Percentiles rank a stretch among this genome's conserved stretches.
These are phyloP conservation scores for Leptographium wingfieldii DNA, from an alignment of 2,329 filamentous ascomycete genomes.

Conservation along the genomic window DNA sequence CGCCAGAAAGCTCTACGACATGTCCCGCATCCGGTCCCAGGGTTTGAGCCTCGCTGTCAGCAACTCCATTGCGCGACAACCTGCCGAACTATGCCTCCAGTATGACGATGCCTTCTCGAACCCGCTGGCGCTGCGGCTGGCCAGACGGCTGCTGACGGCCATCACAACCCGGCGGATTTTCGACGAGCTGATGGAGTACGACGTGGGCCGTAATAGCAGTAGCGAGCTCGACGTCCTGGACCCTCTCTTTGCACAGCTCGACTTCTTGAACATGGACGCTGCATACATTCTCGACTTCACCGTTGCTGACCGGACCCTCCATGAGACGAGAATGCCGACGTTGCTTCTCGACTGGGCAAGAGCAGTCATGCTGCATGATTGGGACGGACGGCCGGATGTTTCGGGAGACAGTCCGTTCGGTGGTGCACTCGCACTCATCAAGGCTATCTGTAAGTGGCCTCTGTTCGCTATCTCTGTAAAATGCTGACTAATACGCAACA, in stretches of 20 bases:
- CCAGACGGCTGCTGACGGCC: conserved; percentile 44
- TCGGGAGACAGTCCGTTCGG: conserved; percentile 59
- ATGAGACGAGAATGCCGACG: conserved; percentile 44
- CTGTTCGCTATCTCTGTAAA: not conserved
- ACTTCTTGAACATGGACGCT: conserved; percentile 34
- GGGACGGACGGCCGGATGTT: conserved; percentile 65
- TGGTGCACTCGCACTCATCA: conserved; percentile 62
- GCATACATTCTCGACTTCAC: conserved; percentile 35
- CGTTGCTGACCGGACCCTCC: conserved; percentile 36
- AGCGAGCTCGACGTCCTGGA: conserved; percentile 30
- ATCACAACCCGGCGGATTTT: conserved; percentile 41
- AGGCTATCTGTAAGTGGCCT: conserved; percentile 50
- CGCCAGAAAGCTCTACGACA: conserved; percentile 37
- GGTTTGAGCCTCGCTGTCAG: conserved; percentile 36
- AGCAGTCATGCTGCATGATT: conserved; percentile 63
- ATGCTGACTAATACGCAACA: conserved; percentile 15
- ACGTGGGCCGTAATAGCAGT: conserved; percentile 3
- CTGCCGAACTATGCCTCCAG: conserved; percentile 38
- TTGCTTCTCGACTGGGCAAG: conserved; percentile 59
- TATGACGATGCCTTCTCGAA: conserved; percentile 53
- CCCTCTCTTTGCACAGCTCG: conserved; percentile 39
- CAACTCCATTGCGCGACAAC: conserved; percentile 32
- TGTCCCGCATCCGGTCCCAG: conserved; percentile 47
- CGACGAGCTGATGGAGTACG: conserved; percentile 24
- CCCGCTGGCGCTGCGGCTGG: conserved; percentile 45